Conservation (phyloP, 2,329 filamentous ascomycete species). For the Sclerotinia nivalis region DNA sequence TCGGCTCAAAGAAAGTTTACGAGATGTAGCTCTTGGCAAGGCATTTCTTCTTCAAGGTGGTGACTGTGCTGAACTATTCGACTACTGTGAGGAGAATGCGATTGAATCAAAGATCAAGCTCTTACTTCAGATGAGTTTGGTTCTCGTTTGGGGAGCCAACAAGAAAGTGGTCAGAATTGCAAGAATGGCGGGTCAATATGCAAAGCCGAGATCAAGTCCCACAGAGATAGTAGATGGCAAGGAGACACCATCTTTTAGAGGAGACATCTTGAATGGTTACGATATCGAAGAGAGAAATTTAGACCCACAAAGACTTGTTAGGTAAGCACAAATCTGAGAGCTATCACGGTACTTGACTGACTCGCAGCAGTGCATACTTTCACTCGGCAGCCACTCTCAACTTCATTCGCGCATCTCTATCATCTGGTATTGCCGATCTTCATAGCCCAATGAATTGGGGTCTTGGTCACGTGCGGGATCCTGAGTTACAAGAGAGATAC, state of each 20-base stretch:
- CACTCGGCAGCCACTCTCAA: conserved; percentile 94
- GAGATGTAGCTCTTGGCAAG: conserved; percentile 84
- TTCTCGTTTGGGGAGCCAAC: conserved; percentile 84
- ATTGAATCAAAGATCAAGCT: conserved; percentile 98
- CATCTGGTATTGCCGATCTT: conserved; percentile 88
- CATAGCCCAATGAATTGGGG: conserved; percentile 95
- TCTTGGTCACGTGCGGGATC: conserved; percentile 85
- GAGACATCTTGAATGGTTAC: conserved; percentile 94
- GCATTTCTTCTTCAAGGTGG: conserved; percentile 94
- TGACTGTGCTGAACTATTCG: conserved; percentile 95
- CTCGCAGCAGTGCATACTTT: conserved; percentile 72
- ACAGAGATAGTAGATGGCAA: conserved; percentile 79
- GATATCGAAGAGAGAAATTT: conserved; percentile 72
- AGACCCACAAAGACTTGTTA: conserved; percentile 80
- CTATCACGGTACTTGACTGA: conserved; percentile 16
- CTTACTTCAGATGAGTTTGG: conserved; percentile 92
- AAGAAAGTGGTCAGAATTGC: conserved; percentile 90
- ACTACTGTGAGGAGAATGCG: conserved; percentile 85
- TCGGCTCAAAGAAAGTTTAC: conserved; percentile 73
- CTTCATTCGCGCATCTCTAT: conserved; percentile 80
- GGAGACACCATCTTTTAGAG: conserved; percentile 85
- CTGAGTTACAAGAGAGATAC: conserved; percentile 82
- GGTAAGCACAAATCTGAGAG: conserved; percentile 45
- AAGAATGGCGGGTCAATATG: conserved; percentile 96
- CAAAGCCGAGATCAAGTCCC: conserved; percentile 88